phyloP scores from a whole-genome alignment of 176 grass and related monocot species.

The Poa annua region DNA sequence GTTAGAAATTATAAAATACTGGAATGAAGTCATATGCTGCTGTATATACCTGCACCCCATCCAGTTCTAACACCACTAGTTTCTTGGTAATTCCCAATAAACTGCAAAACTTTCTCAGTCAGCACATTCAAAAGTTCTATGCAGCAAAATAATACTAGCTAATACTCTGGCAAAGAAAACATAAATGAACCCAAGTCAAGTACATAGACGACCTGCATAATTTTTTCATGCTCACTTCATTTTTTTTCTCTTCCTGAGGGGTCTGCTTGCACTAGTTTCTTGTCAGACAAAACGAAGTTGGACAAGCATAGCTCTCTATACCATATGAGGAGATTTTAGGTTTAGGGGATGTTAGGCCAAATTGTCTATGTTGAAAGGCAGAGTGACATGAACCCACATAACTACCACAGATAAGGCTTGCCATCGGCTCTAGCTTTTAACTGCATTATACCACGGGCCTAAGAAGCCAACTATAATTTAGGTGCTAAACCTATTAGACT shows the following conservation, averaged over 20 bases:
- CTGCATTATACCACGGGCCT: not conserved
- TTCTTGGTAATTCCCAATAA: slow-evolving; percentile 98
- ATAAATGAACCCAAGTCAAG: not conserved
- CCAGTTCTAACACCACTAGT: slow-evolving; percentile 82
- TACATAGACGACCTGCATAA: not conserved
- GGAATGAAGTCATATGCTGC: slow-evolving; percentile 40
- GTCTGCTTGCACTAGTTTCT: slow-evolving; percentile 13
- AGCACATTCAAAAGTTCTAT: slow-evolving; percentile 30
- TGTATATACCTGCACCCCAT: slow-evolving; percentile 86
- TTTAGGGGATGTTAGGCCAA: not conserved
- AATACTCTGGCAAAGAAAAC: not conserved
- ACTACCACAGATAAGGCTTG: not conserved
- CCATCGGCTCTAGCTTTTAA: not conserved
- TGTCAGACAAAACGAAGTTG: not conserved
- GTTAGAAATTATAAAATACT: not conserved
- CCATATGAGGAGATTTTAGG: not conserved
- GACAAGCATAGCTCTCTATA: not conserved
- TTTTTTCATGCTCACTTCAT: slow-evolving; percentile 4
- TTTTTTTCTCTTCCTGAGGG: slow-evolving; percentile 3
- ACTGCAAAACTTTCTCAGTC: slow-evolving; percentile 57
- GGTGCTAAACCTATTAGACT: not conserved
- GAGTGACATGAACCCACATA: not conserved
- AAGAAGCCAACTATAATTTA: not conserved
- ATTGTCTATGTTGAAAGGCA: not conserved
- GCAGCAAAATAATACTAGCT: not conserved